Evolutionary conservation across 2,329 filamentous ascomycete species (phyloP).

Genomic region (Aspergillus alliaceus): DNA sequence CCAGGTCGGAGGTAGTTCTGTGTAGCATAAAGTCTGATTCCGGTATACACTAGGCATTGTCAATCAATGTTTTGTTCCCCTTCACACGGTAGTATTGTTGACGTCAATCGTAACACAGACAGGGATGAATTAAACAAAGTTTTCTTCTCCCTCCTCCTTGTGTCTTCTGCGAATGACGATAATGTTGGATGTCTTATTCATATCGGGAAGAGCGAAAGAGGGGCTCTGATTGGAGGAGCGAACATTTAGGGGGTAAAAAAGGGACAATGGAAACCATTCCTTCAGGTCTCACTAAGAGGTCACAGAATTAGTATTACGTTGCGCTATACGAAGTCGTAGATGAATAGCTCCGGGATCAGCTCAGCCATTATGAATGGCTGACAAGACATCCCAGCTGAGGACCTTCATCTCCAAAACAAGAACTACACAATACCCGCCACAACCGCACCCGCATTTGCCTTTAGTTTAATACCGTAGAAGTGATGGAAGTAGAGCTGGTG

Average conservation of each 20-base stretch:
- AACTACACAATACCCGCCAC: slow-evolving; percentile 9
- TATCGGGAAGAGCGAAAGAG: no score
- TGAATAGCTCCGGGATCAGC: not conserved
- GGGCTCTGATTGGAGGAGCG: no score
- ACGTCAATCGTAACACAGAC: not conserved
- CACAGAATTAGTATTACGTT: no score
- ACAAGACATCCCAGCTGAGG: slow-evolving; percentile 3
- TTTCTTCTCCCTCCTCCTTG: not conserved
- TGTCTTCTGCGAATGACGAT: not conserved
- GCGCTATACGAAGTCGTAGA: not conserved
- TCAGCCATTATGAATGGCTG: not conserved
- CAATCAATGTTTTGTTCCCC: not conserved
- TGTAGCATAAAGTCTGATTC: no score
- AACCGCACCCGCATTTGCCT: slow-evolving; percentile 13
- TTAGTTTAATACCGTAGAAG: not conserved
- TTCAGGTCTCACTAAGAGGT: no score
- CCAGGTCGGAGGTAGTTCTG: no score
- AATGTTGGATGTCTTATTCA: not conserved
- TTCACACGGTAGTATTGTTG: not conserved
- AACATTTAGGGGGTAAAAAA: no score
- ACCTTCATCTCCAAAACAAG: slow-evolving; percentile 4
- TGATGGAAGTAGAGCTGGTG: not conserved
- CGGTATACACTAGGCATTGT: no score
- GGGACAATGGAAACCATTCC: not conserved
- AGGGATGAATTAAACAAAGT: not conserved